Conservation (phyloP, 2,329 filamentous ascomycete species). For the Dothideomycetes sp. region DNA sequence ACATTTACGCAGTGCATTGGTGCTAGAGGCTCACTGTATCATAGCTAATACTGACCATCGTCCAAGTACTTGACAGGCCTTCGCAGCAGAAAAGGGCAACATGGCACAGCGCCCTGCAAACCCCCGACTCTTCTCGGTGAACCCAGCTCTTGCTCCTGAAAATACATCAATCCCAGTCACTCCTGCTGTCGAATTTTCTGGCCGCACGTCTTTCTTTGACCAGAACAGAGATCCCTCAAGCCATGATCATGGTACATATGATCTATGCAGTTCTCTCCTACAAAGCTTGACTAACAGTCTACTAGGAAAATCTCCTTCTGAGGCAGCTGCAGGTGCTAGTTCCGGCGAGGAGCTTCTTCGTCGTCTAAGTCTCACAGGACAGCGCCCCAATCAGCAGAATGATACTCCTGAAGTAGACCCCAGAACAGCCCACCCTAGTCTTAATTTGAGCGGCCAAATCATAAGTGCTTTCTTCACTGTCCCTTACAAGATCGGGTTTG, state of each 20-base stretch:
- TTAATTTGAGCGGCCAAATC: conserved; percentile 52
- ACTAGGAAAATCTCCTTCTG: conserved; percentile 30
- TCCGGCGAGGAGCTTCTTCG: conserved; percentile 43
- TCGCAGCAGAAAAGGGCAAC: neutral
- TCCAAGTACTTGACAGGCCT: neutral
- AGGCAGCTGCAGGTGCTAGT: conserved; percentile 36
- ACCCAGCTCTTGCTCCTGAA: conserved; percentile 32
- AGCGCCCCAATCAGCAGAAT: conserved; percentile 27
- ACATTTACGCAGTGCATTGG: too few species aligned
- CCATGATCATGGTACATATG: conserved; percentile 15
- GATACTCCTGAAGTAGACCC: conserved; percentile 44
- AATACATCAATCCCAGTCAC: conserved; percentile 35
- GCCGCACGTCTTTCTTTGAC: conserved; percentile 31
- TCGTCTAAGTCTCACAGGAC: conserved; percentile 41
- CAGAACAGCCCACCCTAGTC: conserved; percentile 44
- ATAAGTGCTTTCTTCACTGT: conserved; percentile 57
- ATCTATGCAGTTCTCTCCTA: conserved; percentile 24
- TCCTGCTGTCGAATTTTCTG: conserved; percentile 29
- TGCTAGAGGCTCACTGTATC: neutral
- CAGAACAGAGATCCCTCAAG: conserved; percentile 14
- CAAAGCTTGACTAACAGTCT: neutral
- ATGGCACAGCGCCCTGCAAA: conserved; percentile 9
- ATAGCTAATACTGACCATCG: conserved; percentile 4
- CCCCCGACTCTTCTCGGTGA: conserved; percentile 18
- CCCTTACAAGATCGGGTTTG: conserved; percentile 50